Evolutionary conservation across 108 stramenopile species (phyloP), one percentile per base, ranked within the genome.

Genomic region (Cylindrotheca closterium): DNA sequence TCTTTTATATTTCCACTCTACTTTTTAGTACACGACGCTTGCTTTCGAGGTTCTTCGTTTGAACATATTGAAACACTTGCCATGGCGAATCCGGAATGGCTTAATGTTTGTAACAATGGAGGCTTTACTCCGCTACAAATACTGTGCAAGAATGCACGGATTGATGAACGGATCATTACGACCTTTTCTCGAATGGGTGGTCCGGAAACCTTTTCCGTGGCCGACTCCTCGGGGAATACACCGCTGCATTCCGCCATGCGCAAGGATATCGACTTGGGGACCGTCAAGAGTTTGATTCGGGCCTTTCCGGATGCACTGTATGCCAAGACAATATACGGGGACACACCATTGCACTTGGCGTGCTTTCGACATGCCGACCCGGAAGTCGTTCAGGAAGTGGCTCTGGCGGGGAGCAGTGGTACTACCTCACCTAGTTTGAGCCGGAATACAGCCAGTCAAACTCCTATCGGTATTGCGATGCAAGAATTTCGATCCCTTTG

Each of bases 401-500:
- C 70, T 7, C 27, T 70, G 24, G 63, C 75, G 0, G 61, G 68
- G 50, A 33, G 69, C 22, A 30, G 30, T 15, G 61, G 51, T 30
- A 22, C 42, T 30, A 37, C 29, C 1, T 56, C 70, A 21, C 77
- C 74, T 21, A 30, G 74, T 10, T 45, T 82, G 29, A 60, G 51
- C 10, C 57, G 63, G 21, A 82, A 82, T 55, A 56, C 55, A 28
- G 70, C 77, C 17, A 73, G 73, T 1, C 81, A 82, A 67, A 82
- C 81, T 2, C 81, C 81, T 0, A 74, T 82, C 51, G 66, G 63
- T 30, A 82, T 82, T 45, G 81, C 74, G 18, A 75, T 82, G 70
- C 74, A 74, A 7, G 67, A 82, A 45, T 82, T 70, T 45, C 61
- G 61, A 51, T 32, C 30, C 17, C 22, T 63, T 25, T 75, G 69